Base-by-base conservation (phyloP, 2,329 filamentous ascomycete genomes). In the Botryotinia calthae region DNA sequence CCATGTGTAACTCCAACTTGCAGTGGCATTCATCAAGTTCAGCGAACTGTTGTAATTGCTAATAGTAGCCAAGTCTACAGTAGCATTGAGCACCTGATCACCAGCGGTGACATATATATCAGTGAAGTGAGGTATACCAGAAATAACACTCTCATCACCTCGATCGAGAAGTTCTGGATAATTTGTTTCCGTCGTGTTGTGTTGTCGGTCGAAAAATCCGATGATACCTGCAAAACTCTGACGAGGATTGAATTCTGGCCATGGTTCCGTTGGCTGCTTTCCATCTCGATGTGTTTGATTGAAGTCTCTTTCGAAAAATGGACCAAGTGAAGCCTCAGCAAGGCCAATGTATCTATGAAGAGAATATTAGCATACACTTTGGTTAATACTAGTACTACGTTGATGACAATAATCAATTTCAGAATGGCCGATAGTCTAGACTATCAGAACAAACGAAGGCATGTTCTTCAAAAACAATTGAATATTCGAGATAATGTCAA, bases 191-290 rank as follows among this genome's bases (percentile, higher is more conserved):
- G 87, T 88, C 0, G 86, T 85, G 22, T 66, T 71, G 2, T 85
- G 83, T 79, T 92, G 88, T 2, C 82, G 84, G 75, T 91, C 87
- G 80, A 86, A 92, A 78, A 93, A 93, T 1, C 90, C 91, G 6
- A 88, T 86, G 54, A 93, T 86, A 0, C 90, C 92, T 0, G 88
- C 88, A 78, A 93, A 92, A 0, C 87, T 87, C 79, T 91, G 89
- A 34, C 91, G 84, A 40, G 85, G 82, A 72, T 87, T 87, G 79
- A 87, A 90, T 4, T 93, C 82, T 8, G 91, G 91, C 91, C 91
- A 93, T 7, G 90, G 90, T 74, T 86, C 86, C 14, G 70, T 75
- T 20, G 70, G 59, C 28, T 73, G 63, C 51, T 73, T 58, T 28
- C 73, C 74, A 22, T 75, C 66, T 1, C 44, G 67, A 54, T 76